Base-by-base conservation (phyloP, 2,329 filamentous ascomycete genomes). In the Aspergillus fumigatus region DNA sequence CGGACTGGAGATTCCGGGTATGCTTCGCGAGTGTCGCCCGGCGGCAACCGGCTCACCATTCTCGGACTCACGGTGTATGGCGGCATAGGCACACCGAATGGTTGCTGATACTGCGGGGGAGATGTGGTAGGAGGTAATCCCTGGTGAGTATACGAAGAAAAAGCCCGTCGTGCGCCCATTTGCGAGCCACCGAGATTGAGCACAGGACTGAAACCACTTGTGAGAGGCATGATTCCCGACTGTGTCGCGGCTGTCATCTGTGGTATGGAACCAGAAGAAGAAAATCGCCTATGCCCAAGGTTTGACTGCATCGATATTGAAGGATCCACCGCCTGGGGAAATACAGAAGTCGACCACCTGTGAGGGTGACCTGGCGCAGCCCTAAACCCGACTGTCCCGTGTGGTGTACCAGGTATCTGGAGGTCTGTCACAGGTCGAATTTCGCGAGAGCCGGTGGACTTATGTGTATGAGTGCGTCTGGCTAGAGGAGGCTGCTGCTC, bases 361-460 rank as follows among this genome's bases (percentile, higher is more conserved):
- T 70, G 70, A 10, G 62, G 63, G 43, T 69, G 70, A 17, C 58
- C 61, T 3, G 61, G 54, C 27, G 68, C 54, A 3, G 61, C 55
- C 41, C 65, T 60, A 48, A 67, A 51, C 14, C 60, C 62, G 52
- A 65, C 60, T 17, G 53, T 32, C 29, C 60, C 65, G 3, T 57
- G 51, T 51, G 61, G 61, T 25, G 59, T 64, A 2, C 60, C 57
- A 3, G 67, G 57, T 48, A 64, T 62, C n/a, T 73, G 72, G 10
- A 74, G 62, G 58, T 75, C 72, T 5, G 72, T 72, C 63, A 73
- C 67, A 5, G 72, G 72, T 19, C 72, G 67, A 26, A 75, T 61
- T 58, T 75, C 72, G 4, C 72, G 70, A n/a, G 72, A 74, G 27
- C 70, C 71, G 1, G 70, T 72, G 26, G 68, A 63, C 38, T 70